Evolutionary conservation across 139 green algal genomes (phyloP).

Genomic region (Nannochloris sp.): DNA sequence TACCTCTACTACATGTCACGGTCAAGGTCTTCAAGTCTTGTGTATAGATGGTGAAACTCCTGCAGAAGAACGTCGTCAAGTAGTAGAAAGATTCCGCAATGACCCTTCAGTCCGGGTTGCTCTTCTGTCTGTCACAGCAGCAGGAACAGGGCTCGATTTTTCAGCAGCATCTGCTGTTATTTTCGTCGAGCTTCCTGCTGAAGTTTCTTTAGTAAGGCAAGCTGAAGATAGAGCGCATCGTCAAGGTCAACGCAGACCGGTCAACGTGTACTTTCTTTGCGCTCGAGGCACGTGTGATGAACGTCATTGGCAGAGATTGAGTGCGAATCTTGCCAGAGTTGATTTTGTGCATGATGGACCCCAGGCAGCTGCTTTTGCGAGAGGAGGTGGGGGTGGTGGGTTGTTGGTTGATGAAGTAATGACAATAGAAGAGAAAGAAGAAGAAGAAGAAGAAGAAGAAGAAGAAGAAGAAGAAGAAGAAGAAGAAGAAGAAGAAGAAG

Average conservation of each 20-base stretch:
- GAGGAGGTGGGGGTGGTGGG: not conserved
- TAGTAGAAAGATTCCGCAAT: constrained; percentile 41
- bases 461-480: no score
- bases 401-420: constrained; percentile 22
- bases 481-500: no score
- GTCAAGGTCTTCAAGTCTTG: constrained; percentile 49
- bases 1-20: no score
- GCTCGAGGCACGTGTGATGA: constrained; percentile 71
- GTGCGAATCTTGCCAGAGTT: not conserved
- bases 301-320: constrained; percentile 35
- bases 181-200: constrained; percentile 66
- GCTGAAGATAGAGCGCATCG: constrained; percentile 85
- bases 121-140: constrained; percentile 83
- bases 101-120: constrained; percentile 65
- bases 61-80: constrained; percentile 31
- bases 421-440: no score
- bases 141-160: constrained; percentile 90
- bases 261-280: constrained; percentile 90
- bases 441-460: not conserved
- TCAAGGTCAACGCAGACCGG: constrained; percentile 51
- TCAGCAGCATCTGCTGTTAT: constrained; percentile 72
- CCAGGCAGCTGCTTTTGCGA: no score
- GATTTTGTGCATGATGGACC: not conserved
- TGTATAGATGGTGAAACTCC: constrained; percentile 83
- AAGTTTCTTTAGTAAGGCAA: constrained; percentile 59